Evolutionary conservation across 768 basidiomycete species (phyloP), one percentile per base, ranked within the genome.

Genomic region (Wakefieldia striispora): DNA sequence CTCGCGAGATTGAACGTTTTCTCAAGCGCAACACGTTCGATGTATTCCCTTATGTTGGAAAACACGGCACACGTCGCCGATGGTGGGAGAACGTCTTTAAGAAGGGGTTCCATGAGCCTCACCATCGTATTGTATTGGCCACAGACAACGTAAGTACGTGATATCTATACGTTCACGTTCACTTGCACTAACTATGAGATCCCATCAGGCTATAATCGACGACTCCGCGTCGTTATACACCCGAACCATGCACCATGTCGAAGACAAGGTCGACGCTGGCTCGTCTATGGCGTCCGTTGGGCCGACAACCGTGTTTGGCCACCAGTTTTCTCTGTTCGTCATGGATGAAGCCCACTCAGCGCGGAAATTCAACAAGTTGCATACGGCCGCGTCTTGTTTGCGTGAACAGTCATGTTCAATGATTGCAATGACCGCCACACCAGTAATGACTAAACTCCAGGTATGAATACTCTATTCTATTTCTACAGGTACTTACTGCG

Each of bases 381-480:
- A 47, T 8, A 47, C 46, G 0, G 42, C 50, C 1, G 11, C 3
- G 0, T 19, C 10, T 11, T 17, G n/a, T 1, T 36, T 51, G 2
- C 10, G 24, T 1, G 1, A 7, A 0, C n/a, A 4, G 1, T 34
- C 29, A 0, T 0, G 6, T 0, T 3, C 1, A 0, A 35, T 52
- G 2, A 8, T 54, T 2, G n/a, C 35, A 3, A 54, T 52, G 38
- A 54, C 42, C 0, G 45, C 42, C 2, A 54, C 34, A 0, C 50
- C 41, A 2, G 45, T 54, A 13, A 43, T 43, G 26, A 54, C 50
- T 1, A 54, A 52, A 41, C 12, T 52, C 3, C 45, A 52, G 16
- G 50, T 52, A 19, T 4, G 41, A 26, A 26, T 26, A 26, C 4
- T 26, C 24, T 26, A 4, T 26, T 26, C 24, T 26, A 26, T 26